These are phyloP conservation scores for Sanghuangporus baumii DNA, from an alignment of 1,284 basidiomycete species.

Conservation along the genomic window DNA sequence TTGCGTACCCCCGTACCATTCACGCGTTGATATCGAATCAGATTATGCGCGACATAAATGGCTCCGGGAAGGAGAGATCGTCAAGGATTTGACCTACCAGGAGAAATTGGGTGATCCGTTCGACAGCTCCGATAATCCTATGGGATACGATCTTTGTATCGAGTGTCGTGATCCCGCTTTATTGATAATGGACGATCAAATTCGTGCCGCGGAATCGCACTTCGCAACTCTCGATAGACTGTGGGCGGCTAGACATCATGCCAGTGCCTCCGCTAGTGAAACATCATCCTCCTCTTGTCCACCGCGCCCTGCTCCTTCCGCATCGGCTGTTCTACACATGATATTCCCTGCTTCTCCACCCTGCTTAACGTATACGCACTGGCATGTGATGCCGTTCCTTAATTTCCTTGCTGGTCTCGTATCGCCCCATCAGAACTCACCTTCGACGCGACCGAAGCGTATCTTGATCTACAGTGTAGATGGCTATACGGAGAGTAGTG, in stretches of 20 bases:
- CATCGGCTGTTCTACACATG: conserved; percentile 61
- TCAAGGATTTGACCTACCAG: not conserved
- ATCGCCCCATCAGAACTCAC: conserved; percentile 17
- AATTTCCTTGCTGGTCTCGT: conserved; percentile 22
- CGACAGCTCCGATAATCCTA: conserved; percentile 45
- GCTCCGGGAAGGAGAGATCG: not conserved
- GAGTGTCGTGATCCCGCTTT: conserved; percentile 78
- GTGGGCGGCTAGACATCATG: conserved; percentile 40
- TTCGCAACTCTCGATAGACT: conserved; percentile 53
- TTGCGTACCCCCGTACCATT: conserved; percentile 45
- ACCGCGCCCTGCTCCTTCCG: conserved; percentile 61
- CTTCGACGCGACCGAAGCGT: conserved; percentile 54
- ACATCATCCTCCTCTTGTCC: conserved; percentile 19
- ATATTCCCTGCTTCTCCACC: conserved; percentile 22
- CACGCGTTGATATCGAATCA: conserved; percentile 17
- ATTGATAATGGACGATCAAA: conserved; percentile 54
- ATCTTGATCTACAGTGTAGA: conserved; percentile 73
- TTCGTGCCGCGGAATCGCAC: conserved; percentile 69
- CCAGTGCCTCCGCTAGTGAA: not conserved
- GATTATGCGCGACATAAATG: conserved; percentile 5
- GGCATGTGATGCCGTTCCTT: conserved; percentile 17
- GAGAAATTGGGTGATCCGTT: conserved; percentile 37
- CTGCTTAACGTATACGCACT: conserved; percentile 18
- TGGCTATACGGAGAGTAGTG: conserved; percentile 87
- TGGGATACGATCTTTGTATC: conserved; percentile 78